Base-by-base conservation (phyloP, 148 eudicot genomes). In the Salicornia ramosissima region DNA sequence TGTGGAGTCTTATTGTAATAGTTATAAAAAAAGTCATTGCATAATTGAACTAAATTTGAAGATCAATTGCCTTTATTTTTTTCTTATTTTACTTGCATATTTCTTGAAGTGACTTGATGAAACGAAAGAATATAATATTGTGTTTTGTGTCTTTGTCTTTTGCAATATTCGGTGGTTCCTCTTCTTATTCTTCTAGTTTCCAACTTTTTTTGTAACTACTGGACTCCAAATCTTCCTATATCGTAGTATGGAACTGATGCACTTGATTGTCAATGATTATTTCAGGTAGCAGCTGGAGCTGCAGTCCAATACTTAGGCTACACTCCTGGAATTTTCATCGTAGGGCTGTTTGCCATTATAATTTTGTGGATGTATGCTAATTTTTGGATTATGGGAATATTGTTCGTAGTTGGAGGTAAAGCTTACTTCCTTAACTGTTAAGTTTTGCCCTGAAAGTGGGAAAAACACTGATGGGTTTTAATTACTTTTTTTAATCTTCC, bases 281-380 rank as follows among this genome's bases (percentile, higher is more conserved):
- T 83, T 78, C 97, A 94, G 99, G 97, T 84, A 33, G 91, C 82
- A 78, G 97, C 97, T 76, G 96, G 88, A 70, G 87, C 74, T 86
- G 91, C 97, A 75, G 82, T 94, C 75, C 92, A 79, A 66, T 91
- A 86, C 80, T 80, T 94, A 84, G 99, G 99, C 72, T 94, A 84
- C 77, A 89, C 97, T 74, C 99, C 99, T 78, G 99, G 97, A 71
- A 80, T 91, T 66, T 94, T 91, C 78, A 91, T 94, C 47, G 97
- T 91, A 71, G 97, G 99, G 66, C 80, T 91, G 24, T 87, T 87
- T 83, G 93, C 99, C 53, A 95, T 91, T 78, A 69, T 95, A 73
- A 75, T 89, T 63, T 77, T 95, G 56, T 95, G 99, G 99, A 89
- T 91, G 97, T 95, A 80, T 84, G 99, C 96, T 64, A 91, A 95